Base-by-base conservation (phyloP, 176 grass and related monocot species). In the Neostapfia colusana region DNA sequence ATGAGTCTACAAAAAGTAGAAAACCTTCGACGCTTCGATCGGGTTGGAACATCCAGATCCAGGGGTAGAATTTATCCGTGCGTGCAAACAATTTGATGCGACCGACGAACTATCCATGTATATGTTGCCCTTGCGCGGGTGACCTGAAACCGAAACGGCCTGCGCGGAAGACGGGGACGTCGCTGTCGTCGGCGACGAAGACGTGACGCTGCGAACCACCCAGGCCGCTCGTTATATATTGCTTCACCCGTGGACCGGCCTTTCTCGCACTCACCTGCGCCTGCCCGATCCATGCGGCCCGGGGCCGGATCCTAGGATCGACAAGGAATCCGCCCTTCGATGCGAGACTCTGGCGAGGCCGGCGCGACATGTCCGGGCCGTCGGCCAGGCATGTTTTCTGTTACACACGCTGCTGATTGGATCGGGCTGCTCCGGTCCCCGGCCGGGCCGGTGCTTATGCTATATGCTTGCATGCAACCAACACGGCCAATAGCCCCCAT, bases 141-240 rank as follows among this genome's bases (percentile, higher is more conserved):
- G 62, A 35, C 56, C 9, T 27, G 34, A 17, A 8, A 49, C 54
- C 37, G 37, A 45, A 20, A 43, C 14, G 21, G 23, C 4, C 0
- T 15, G 5, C 6, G 8, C 7, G 44, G 45, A n/a, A 53, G 25
- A 51, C 7, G 14, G 55, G 42, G 42, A 1, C 7, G 23, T 43
- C 17, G 69, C 35, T 23, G 74, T 28, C 20, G 62, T 38, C 4
- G 70, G 3, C 70, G 43, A 81, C 16, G 3, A 43, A 13, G 64
- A 86, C 84, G 35, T 70, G 72, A 69, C 41, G 61, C 83, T 42
- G 39, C 50, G 1, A 21, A 70, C 65, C 81, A 44, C 44, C 46
- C 28, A 38, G 38, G 25, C 27, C 39, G 20, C 26, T 15, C 7
- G 75, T 15, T n/a, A n/a, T n/a, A n/a, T 63, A 20, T 58, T 25